Evolutionary conservation across 176 grass and related monocot genomes (phyloP).

Genomic region (Triticum aestivum): IWGSC_CS_RefSeq_v2.1 NC_057801.1:446659976-446660475

Average conservation of each 20-base stretch:
- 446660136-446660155: background rate
- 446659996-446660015: constrained; percentile 4
- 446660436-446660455: background rate
- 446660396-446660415: background rate
- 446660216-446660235: constrained; percentile 32
- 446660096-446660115: constrained; percentile 25
- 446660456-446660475: background rate
- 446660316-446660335: constrained; percentile 18
- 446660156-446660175: background rate
- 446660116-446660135: constrained; percentile 24
- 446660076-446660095: constrained; percentile 61
- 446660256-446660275: background rate
- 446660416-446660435: background rate
- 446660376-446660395: constrained; percentile 26
- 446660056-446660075: constrained; percentile 83
- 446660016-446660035: constrained; percentile 70
- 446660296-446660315: constrained; percentile 42
- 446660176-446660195: background rate
- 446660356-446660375: background rate
- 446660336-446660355: background rate
- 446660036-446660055: constrained; percentile 77
- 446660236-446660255: constrained; percentile 39
- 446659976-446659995: constrained; percentile 34
- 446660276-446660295: background rate
- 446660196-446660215: constrained; percentile 25